phyloP scores from a whole-genome alignment of 2,329 filamentous ascomycete species.

The Pseudocercospora pini-densiflorae region DNA sequence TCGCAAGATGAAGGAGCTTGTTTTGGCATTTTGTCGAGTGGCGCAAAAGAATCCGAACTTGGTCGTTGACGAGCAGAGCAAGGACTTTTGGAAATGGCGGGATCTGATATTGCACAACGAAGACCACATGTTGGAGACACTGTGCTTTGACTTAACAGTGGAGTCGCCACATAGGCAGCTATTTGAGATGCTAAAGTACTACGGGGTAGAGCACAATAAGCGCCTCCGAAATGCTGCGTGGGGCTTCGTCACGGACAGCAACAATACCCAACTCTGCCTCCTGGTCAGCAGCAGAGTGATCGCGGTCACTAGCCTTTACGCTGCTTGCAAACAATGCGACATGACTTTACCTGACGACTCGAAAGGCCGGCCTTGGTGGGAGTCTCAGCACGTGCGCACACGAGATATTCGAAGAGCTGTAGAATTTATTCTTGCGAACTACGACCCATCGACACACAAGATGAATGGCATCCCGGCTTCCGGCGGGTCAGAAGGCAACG shows the following conservation, averaged over 20 bases:
- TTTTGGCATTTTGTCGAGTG: constrained; percentile 90
- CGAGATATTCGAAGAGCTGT: constrained; percentile 73
- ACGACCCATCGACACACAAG: constrained; percentile 47
- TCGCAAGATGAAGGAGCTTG: constrained; percentile 91
- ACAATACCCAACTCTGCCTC: constrained; percentile 81
- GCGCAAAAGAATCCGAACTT: constrained; percentile 93
- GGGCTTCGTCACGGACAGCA: constrained; percentile 92
- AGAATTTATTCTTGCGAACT: constrained; percentile 69
- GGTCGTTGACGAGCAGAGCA: constrained; percentile 92
- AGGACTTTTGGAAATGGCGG: constrained; percentile 98
- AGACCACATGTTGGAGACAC: constrained; percentile 84
- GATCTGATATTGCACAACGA: constrained; percentile 93
- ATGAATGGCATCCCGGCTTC: constrained; percentile 32
- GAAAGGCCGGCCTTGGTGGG: constrained; percentile 85
- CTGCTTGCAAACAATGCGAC: constrained; percentile 75
- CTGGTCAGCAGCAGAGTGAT: constrained; percentile 79
- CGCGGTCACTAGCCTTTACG: constrained; percentile 84
- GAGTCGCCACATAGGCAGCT: constrained; percentile 86
- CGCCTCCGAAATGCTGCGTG: constrained; percentile 82
- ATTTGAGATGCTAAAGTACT: constrained; percentile 76
- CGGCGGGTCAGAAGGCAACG: constrained; percentile 44
- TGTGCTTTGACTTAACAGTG: constrained; percentile 93
- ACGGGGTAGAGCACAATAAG: constrained; percentile 79
- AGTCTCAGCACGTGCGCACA: constrained; percentile 71
- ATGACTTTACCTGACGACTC: constrained; percentile 76